Evolutionary conservation across 768 basidiomycete genomes (phyloP), one percentile per base, ranked within the genome.

Genomic region (Lentinula lateritia): DNA sequence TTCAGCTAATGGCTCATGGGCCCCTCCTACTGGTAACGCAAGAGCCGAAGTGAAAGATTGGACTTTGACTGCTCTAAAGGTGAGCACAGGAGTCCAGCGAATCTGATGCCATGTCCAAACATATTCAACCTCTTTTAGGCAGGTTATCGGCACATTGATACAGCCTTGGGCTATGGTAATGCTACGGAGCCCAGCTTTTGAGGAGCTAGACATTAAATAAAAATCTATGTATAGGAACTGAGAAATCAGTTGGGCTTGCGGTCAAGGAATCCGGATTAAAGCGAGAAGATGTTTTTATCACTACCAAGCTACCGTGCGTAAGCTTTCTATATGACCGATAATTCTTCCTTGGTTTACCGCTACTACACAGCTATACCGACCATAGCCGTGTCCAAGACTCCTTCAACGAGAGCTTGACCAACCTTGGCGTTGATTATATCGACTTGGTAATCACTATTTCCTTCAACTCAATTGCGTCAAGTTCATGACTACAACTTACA

Each of bases 201-300:
- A n/a, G 6, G 13, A 50, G 28, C 28, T 39, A 13, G 6, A 48
- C 39, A 54, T 50, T 36, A 9, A 46, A 23, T 35, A 10, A 53
- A 15, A 16, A 9, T 6, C 28, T 28, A 50, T 7, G 38, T 55
- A 10, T 46, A 73, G 72, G 62, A 52, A 82, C 79, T 6, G 81
- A 82, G 60, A 69, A 66, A 32, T 69, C 72, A 5, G 78, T 81
- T 16, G 80, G 82, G 2, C 65, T 73, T 5, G 80, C 76, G 0
- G 72, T 86, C 60, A 75, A 74, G 45, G 77, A 72, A 9, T 83
- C 80, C 16, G 81, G 80, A 2, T 71, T 83, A 43, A 77, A 80
- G 3, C 75, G 83, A 28, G 74, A 78, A 34, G 74, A 82, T 42
- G 66, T 83, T 28, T 82, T 79, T 65, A 70, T 84, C 36, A 83